A percentile compares a stretch with the other conserved stretches of the same genome.
phyloP scores from a whole-genome alignment of 1,139 yeast species.

The Kurtzmaniella natalensis region DNA sequence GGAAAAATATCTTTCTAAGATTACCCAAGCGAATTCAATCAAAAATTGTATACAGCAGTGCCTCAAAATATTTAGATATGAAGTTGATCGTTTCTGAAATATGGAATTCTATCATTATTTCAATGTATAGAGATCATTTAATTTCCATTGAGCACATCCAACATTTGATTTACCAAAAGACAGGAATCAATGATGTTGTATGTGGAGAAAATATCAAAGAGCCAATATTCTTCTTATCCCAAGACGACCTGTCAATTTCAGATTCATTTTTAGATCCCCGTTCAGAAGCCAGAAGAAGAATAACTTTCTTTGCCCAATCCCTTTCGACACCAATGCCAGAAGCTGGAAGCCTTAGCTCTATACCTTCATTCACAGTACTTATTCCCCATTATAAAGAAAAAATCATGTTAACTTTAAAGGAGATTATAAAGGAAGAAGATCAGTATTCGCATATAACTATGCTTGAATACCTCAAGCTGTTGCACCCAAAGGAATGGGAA shows the following conservation, averaged over 20 bases:
- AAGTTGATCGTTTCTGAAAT: slow-evolving; percentile 41
- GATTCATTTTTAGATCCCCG: slow-evolving; percentile 30
- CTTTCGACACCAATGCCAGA: slow-evolving; percentile 52
- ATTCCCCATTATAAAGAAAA: slow-evolving; percentile 52
- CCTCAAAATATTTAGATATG: slow-evolving; percentile 25
- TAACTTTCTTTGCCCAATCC: slow-evolving; percentile 53
- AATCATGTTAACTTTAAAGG: slow-evolving; percentile 43
- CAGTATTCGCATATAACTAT: slow-evolving; percentile 46
- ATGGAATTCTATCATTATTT: slow-evolving; percentile 51
- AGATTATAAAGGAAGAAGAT: slow-evolving; percentile 45
- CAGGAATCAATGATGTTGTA: slow-evolving; percentile 19
- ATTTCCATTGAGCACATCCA: slow-evolving; percentile 48
- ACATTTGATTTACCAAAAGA: slow-evolving; percentile 40
- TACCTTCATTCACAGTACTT: slow-evolving; percentile 50
- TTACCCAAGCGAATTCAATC: slow-evolving; percentile 48
- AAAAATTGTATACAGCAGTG: slow-evolving; percentile 34
- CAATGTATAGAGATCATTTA: slow-evolving; percentile 56
- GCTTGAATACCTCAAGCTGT: slow-evolving; percentile 47
- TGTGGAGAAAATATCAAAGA: slow-evolving; percentile 30
- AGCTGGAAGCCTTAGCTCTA: slow-evolving; percentile 33
- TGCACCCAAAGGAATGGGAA: slow-evolving; percentile 49
- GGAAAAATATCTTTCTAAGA: slow-evolving; percentile 50
- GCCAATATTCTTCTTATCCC: slow-evolving; percentile 47
- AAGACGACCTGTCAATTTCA: slow-evolving; percentile 42
- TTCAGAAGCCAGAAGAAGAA: slow-evolving; percentile 47